Base-by-base conservation (phyloP, 176 grass and related monocot species). In the Oryza glumipatula region DNA sequence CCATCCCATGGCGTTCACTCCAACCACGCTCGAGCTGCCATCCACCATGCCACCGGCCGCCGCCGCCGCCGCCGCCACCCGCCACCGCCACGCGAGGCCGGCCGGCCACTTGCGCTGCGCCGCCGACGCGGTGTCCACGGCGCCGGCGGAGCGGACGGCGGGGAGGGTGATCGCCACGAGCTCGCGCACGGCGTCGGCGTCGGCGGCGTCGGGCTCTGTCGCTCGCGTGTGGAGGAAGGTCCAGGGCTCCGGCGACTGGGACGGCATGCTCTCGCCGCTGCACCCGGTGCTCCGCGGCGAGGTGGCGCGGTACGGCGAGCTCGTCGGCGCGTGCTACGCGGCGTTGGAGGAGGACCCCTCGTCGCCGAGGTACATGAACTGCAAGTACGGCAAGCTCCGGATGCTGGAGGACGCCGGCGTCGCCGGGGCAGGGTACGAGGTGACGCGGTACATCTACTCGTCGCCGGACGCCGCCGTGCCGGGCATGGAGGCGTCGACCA, bases 381-480 rank as follows among this genome's bases (percentile, higher is more conserved):
- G 92, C 86, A 72, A 82, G 47, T 81, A 89, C 73, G 80, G 67
- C 35, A 88, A 77, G 68, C 49, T 73, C 23, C 15, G 48, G 22
- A 69, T 94, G 70, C 85, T 94, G 14, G 44, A 64, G 23, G 84
- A 87, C 30, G 72, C 90, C 6, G 89, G 86, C n/a, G 4, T 91
- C 28, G 70, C 5, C 11, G 35, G 48, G 9, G 76, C 78, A 2
- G 89, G 89, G 7, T 94, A 91, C 49, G 76, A 78, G 74, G 75
- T 94, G 49, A 94, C 89, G n/a, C 84, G 83, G 39, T 94, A 91
- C 82, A 67, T 94, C 79, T 94, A 94, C 38, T 87, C 86, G 8
- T 86, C 90, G 38, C 79, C 92, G 17, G 86, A 91, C 69, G 67
- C 84, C 19, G 21, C 68, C 41, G 32, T 91, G 67, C 88, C 88